Evolutionary conservation across 441 rosid species (phyloP), one percentile per base, ranked within the genome.

Genomic region (Syzygium malaccense): DNA sequence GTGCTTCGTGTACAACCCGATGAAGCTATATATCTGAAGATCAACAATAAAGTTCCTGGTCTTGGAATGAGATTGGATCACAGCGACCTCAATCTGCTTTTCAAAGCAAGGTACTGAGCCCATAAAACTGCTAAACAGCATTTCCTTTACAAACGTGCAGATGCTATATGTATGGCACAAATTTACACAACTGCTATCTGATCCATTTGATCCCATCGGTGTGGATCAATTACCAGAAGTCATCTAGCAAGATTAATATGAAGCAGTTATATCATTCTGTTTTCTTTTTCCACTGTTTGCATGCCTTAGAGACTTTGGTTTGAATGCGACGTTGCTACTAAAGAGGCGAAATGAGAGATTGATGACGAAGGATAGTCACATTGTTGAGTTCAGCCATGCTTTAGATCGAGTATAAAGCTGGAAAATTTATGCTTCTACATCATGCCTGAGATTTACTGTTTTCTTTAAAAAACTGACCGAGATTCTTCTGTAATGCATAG

Each of bases 31-130:
- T 96, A 97, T 93, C 90, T 98, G 87, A 98, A 94, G 95, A 95
- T 98, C 92, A 97, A 97, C 92, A 97, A 96, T 93, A 98, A 98
- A 91, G 96, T 97, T 88, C 99, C 99, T 28, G 99, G 99, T 87
- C 96, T 96, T 66, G 97, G 96, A 86, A 98, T 98, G 99, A 94
- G 99, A 95, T 89, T 98, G 28, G 98, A 97, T 84, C 96, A 96
- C 87, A 96, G 96, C 26, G 95, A 98, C 90, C 98, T 98, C 80
- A 96, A 96, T 92, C 90, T 97, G 89, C 96, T 97, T 12, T 97
- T 92, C 88, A 92, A 92, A 79, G 88, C 98, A 87, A 96, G 96
- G 99, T 96, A 93, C 17, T 75, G 80, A 33, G n/a, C 83, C 83
- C 51, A 23, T 11, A 49, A 37, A 23, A 6, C 18, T 75, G 83